These are phyloP conservation scores for Phytophthora foliorum DNA, from an alignment of 352 stramenopile species.

Conservation along the genomic window DNA sequence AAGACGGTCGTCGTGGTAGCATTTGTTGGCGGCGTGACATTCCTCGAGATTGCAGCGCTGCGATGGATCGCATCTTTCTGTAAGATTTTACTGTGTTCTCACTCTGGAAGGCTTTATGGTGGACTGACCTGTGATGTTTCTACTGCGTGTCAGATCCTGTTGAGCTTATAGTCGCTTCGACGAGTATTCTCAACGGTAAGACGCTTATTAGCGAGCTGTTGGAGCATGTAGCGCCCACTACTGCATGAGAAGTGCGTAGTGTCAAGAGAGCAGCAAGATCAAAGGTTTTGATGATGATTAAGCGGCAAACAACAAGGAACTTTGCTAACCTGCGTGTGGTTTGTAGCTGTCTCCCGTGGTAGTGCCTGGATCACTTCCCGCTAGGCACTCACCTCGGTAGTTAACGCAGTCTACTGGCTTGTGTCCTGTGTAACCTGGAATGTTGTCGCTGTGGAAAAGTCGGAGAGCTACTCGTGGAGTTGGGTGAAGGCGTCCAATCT, in stretches of 20 bases:
- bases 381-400: constrained; percentile 76
- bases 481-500: constrained; percentile 34
- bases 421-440: constrained; percentile 87
- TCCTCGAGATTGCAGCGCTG: constrained; percentile 77
- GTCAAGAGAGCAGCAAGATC: background rate
- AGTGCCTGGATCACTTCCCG: constrained; percentile 64
- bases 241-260: constrained; percentile 13
- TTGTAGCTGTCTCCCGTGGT: constrained; percentile 75
- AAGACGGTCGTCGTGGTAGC: constrained; percentile 70
- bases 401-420: constrained; percentile 83
- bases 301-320: constrained; percentile 7
- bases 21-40: constrained; percentile 77
- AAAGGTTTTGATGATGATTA: constrained; percentile 6
- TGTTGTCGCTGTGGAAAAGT: constrained; percentile 86
- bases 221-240: constrained; percentile 55
- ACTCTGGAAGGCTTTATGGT: background rate
- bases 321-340: constrained; percentile 49
- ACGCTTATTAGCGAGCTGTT: constrained; percentile 60
- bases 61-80: constrained; percentile 78
- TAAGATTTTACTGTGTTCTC: constrained; percentile 27
- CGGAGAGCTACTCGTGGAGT: constrained; percentile 56
- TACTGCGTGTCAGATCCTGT: constrained; percentile 52
- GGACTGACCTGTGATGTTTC: constrained; percentile 13
- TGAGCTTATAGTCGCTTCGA: constrained; percentile 68
- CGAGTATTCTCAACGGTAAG: constrained; percentile 67